These are phyloP conservation scores for Aureobasidium lini DNA, from an alignment of 2,329 filamentous ascomycete species.

Conservation along the genomic window DNA sequence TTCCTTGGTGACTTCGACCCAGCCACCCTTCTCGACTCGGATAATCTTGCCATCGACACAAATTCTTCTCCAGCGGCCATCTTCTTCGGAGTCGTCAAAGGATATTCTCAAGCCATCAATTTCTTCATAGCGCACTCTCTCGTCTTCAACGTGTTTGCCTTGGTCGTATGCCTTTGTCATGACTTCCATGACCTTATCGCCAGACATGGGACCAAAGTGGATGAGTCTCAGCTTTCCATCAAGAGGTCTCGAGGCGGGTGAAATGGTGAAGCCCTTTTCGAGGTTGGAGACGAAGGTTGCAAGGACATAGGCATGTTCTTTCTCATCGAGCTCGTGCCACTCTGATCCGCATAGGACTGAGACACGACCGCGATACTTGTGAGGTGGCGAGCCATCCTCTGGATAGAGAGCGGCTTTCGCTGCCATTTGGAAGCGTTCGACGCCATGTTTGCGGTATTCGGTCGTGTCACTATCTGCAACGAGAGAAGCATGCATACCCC, in stretches of 20 bases:
- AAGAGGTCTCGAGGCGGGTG: constrained; percentile 61
- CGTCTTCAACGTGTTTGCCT: constrained; percentile 48
- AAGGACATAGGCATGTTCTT: constrained; percentile 67
- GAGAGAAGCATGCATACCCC: constrained; percentile 81
- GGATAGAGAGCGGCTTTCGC: constrained; percentile 66
- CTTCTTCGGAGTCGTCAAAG: constrained; percentile 60
- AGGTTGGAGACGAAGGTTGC: constrained; percentile 71
- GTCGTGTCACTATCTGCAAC: constrained; percentile 87
- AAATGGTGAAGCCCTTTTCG: constrained; percentile 75
- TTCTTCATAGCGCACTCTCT: constrained; percentile 61
- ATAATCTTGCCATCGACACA: constrained; percentile 92
- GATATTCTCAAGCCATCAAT: constrained; percentile 61
- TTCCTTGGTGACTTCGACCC: constrained; percentile 57
- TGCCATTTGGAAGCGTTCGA: constrained; percentile 75
- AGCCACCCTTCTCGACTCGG: constrained; percentile 60
- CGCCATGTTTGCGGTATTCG: constrained; percentile 69
- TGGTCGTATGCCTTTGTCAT: constrained; percentile 59
- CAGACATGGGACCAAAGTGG: constrained; percentile 61
- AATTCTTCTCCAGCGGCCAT: constrained; percentile 71
- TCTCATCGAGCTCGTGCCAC: constrained; percentile 32
- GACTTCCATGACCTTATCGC: constrained; percentile 64
- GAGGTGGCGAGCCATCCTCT: constrained; percentile 43
- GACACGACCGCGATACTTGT: constrained; percentile 50
- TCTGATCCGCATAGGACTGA: constrained; percentile 30
- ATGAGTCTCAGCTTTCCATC: constrained; percentile 66